phyloP scores from a whole-genome alignment of 106 monocot genomes.

The Cymbidium sinense region DNA sequence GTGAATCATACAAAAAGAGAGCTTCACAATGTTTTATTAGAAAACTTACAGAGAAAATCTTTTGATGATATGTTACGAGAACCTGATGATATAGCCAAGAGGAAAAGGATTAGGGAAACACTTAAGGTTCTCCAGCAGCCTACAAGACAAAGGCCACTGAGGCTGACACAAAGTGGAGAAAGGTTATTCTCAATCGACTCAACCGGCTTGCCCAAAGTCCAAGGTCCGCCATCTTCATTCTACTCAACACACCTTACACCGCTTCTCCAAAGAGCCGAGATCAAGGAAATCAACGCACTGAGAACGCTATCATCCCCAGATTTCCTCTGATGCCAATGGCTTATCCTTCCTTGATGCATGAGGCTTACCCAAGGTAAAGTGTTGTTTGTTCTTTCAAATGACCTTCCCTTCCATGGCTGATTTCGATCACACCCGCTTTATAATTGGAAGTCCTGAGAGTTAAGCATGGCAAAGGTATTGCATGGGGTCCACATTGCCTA shows the following conservation, averaged over 20 bases:
- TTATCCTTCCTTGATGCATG: slow-evolving; percentile 21
- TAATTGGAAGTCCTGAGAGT: no score
- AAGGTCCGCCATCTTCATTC: slow-evolving; percentile 56
- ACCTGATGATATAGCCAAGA: slow-evolving; percentile 51
- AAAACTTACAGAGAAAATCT: slow-evolving; percentile 51
- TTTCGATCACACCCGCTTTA: no score
- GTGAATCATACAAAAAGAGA: no score
- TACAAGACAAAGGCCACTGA: slow-evolving; percentile 79
- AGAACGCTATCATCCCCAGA: slow-evolving; percentile 30
- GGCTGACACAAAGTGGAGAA: slow-evolving; percentile 70
- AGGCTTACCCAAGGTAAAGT: neutral
- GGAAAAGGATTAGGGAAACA: slow-evolving; percentile 49
- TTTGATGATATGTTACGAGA: slow-evolving; percentile 68
- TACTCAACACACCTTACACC: slow-evolving; percentile 35
- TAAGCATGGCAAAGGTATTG: no score
- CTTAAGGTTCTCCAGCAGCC: slow-evolving; percentile 59
- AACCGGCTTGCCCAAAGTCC: slow-evolving; percentile 58
- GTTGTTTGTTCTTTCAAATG: no score
- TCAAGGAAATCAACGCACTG: slow-evolving; percentile 48
- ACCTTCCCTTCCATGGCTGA: no score
- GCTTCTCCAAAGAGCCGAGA: slow-evolving; percentile 50
- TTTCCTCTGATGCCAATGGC: slow-evolving; percentile 42
- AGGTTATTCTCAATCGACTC: slow-evolving; percentile 50
- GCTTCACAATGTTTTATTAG: no score
- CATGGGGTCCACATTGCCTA: no score